Conservation (phyloP, 768 basidiomycete genomes). For the Leucosporidium creatinivorum region DNA sequence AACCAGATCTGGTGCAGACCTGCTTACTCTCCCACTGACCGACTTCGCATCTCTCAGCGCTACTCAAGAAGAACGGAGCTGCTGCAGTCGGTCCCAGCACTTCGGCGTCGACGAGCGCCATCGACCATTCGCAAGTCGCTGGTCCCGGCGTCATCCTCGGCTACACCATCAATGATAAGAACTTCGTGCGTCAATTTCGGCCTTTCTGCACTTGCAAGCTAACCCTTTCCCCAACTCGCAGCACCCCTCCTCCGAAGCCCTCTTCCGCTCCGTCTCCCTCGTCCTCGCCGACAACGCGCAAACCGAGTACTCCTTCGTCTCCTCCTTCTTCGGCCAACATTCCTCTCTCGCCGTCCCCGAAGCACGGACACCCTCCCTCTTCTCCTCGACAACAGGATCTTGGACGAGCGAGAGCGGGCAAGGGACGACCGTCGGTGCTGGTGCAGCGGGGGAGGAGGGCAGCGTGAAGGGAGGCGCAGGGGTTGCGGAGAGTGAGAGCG, state of each 20-base stretch:
- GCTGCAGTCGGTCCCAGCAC: no score
- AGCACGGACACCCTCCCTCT: neutral
- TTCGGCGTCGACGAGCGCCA: neutral
- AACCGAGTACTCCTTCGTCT: constrained; percentile 81
- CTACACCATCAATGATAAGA: constrained; percentile 82
- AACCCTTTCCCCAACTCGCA: constrained; percentile 36
- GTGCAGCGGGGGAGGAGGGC: neutral
- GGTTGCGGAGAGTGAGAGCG: neutral
- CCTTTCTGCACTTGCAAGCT: neutral
- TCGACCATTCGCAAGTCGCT: constrained; percentile 37
- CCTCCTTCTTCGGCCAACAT: constrained; percentile 62
- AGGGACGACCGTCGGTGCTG: neutral
- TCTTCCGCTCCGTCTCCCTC: constrained; percentile 74
- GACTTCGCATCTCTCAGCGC: neutral
- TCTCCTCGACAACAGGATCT: neutral
- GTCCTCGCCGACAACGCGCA: constrained; percentile 94
- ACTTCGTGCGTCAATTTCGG: constrained; percentile 42
- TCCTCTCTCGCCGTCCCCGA: constrained; percentile 10
- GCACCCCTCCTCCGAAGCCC: constrained; percentile 76
- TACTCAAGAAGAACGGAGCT: neutral
- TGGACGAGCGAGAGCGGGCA: constrained; percentile 2
- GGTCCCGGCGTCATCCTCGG: constrained; percentile 73
- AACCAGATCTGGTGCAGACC: neutral
- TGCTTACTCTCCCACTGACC: neutral
- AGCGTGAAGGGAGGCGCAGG: neutral